Base-by-base conservation (phyloP, 192 early-diverging fungal species). In the Martensiomyces pterosporus region DNA sequence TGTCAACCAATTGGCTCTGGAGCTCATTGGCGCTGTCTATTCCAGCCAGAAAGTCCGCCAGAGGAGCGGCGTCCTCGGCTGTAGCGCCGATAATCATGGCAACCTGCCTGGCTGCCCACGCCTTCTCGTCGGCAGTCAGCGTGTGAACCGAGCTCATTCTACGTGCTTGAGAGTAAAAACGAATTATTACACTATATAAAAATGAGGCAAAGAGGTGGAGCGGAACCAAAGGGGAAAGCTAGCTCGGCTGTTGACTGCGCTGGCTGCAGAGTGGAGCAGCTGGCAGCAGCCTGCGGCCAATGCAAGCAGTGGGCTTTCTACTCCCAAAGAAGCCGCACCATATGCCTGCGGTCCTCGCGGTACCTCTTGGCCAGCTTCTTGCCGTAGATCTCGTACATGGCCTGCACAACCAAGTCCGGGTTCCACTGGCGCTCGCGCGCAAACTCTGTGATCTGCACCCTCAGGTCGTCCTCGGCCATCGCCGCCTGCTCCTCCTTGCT, bases 321-420 rank as follows among this genome's bases (percentile, higher is more conserved):
- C 8, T 71, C 61, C 68, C 68, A 71, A 23, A 64, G 52, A 26
- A 71, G 47, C n/a, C 56, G 55, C 25, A 71, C 61, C 52, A 64
- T 64, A 34, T 71, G 68, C 1, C 52, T 60, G n/a, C 68, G 47
- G 49, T 49, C 49, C 29, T 63, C 61, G 43, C 68, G 61, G 53
- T 60, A 71, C 38, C 68, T 55, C 26, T 60, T 59, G 12, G 68
- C 68, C 22, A 71, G 56, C 44, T 64, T 64, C 42, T 71, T 71
- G 45, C 61, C 68, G 47, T 64, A 60, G 34, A 71, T 56, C 43
- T 71, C 68, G 40, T 71, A 71, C 59, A 71, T 71, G 32, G 68
- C 68, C 37, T 71, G 68, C 23, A 71, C 68, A 12, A 64, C 61
- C 46, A 71, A 50, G 17, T 71, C 68, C 0, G 68, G 68, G 37